A percentile compares a stretch with the other conserved stretches of the same genome.
phyloP scores from a whole-genome alignment of 2,329 filamentous ascomycete genomes.

The Aureobasidium pullulans region DNA sequence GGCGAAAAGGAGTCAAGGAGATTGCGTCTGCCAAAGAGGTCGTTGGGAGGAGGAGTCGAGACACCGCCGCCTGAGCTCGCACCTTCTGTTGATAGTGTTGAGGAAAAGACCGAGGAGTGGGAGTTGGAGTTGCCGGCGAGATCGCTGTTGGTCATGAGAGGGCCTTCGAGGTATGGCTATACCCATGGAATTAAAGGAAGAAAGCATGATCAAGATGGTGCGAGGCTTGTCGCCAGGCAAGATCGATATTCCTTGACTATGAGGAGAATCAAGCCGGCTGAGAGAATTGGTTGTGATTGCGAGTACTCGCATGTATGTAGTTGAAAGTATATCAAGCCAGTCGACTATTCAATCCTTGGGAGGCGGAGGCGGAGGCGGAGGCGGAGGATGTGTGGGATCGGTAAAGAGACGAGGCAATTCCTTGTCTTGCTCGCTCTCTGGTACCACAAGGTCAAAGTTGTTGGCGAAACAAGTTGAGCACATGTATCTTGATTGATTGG shows the following conservation, averaged over 20 bases:
- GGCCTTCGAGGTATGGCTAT: slow-evolving; percentile 5
- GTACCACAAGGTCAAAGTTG: background rate
- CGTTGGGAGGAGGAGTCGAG: slow-evolving; percentile 1
- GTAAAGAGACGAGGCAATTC: background rate
- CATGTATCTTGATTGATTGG: background rate
- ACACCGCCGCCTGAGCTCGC: background rate
- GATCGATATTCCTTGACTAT: slow-evolving; percentile 13
- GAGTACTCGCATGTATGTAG: slow-evolving; percentile 9
- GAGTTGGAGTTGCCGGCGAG: slow-evolving; percentile 8
- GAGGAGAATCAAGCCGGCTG: slow-evolving; percentile 5
- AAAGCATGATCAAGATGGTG: slow-evolving; percentile 1
- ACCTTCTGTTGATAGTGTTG: background rate
- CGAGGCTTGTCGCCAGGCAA: background rate
- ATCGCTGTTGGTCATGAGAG: slow-evolving; percentile 10
- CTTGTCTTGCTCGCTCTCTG: background rate
- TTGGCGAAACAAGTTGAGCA: background rate
- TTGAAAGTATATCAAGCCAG: background rate
- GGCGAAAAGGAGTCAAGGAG: slow-evolving; percentile 9
- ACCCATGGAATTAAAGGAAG: slow-evolving; percentile 13
- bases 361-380: background rate
- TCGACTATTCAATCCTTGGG: background rate
- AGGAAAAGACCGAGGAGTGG: slow-evolving; percentile 10
- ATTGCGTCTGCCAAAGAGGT: slow-evolving; percentile 7
- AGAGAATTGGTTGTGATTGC: slow-evolving; percentile 8
- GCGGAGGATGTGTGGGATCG: background rate